Percentiles rank a stretch among this genome's conserved stretches.
phyloP scores from a whole-genome alignment of 257 asterid species.

The Solanum corneliomulleri region DNA sequence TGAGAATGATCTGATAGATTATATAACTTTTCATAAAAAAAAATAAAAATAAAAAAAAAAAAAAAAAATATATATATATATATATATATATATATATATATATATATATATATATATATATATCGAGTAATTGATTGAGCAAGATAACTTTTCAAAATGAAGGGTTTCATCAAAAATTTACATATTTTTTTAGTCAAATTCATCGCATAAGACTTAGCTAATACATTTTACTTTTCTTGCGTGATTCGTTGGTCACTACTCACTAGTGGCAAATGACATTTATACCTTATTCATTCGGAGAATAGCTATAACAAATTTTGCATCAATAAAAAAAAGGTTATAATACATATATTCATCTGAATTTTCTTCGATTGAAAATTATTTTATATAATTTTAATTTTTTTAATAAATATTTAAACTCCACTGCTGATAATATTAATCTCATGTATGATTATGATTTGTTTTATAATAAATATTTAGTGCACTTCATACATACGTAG shows the following conservation, averaged over 20 bases:
- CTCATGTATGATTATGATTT: not conserved
- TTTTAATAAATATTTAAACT: not conserved
- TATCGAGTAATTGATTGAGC: no score
- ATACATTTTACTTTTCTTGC: not conserved
- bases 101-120: no score
- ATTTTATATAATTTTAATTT: no score
- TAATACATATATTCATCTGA: not conserved
- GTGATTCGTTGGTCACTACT: rapidly evolving
- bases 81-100: no score
- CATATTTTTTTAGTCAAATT: rapidly evolving
- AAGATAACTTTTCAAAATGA: not conserved
- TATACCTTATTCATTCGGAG: not conserved
- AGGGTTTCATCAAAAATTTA: not conserved
- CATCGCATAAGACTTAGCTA: not conserved
- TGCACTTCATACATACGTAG: not conserved
- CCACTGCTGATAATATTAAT: not conserved
- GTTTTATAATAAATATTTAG: not conserved
- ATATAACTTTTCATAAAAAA: not conserved
- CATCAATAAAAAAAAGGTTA: not conserved
- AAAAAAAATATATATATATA: no score
- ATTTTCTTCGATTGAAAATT: no score
- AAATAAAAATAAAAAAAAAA: no score
- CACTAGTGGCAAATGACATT: not conserved
- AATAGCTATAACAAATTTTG: not conserved
- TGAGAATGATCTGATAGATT: not conserved